Percentiles rank a stretch among this genome's conserved stretches.
phyloP scores from a whole-genome alignment of 1,284 basidiomycete genomes.

The Cutaneotrichosporon sp. region DNA sequence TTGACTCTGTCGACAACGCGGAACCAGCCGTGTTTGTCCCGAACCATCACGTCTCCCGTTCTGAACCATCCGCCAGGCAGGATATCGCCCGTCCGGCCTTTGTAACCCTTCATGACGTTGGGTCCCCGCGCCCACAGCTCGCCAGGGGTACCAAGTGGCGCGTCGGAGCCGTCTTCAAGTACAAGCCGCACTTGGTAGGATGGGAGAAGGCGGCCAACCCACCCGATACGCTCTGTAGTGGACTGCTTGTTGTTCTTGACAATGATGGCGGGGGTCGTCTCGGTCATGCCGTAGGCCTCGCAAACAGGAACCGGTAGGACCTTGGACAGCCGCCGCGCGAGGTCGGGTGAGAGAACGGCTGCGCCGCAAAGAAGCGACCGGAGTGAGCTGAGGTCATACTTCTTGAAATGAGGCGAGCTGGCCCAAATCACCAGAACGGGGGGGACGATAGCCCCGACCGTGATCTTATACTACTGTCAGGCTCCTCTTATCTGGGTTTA shows the following conservation, averaged over 20 bases:
- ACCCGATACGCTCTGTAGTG: neutral
- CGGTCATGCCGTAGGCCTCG: constrained; percentile 54
- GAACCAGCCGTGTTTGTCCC: constrained; percentile 62
- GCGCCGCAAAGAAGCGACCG: constrained; percentile 70
- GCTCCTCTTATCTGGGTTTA: constrained; percentile 56
- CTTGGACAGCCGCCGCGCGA: constrained; percentile 27
- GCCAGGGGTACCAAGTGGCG: constrained; percentile 63
- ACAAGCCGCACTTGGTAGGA: constrained; percentile 76
- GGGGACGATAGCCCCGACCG: constrained; percentile 69
- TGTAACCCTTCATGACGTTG: constrained; percentile 53
- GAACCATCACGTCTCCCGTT: constrained; percentile 71
- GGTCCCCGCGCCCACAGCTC: constrained; percentile 79
- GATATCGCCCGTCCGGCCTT: constrained; percentile 12
- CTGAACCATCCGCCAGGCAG: constrained; percentile 65
- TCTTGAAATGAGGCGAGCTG: constrained; percentile 59
- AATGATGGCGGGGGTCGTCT: constrained; percentile 53
- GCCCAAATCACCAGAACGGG: constrained; percentile 67
- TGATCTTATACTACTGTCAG: constrained; percentile 60
- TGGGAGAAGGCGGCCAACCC: constrained; percentile 69
- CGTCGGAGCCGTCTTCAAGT: constrained; percentile 38
- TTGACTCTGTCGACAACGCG: constrained; percentile 60
- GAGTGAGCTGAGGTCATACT: constrained; percentile 68
- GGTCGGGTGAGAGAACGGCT: constrained; percentile 65
- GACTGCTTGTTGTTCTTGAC: constrained; percentile 23
- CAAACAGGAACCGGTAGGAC: constrained; percentile 30